These are phyloP conservation scores for Nowakowskiella sp. DNA, from an alignment of 192 early-diverging fungal species.

Conservation along the genomic window DNA sequence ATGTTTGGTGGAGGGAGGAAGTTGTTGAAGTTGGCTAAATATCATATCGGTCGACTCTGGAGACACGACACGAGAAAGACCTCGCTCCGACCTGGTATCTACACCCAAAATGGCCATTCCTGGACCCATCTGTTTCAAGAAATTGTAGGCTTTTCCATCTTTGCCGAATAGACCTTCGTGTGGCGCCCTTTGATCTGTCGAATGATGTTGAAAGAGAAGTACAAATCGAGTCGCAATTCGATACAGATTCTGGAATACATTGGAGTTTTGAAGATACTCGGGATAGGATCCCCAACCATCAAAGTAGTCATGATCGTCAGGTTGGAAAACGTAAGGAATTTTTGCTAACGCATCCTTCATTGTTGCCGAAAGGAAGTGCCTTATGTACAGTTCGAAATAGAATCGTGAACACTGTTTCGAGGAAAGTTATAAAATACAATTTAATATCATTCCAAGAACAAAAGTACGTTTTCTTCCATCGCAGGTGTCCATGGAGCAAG, in stretches of 20 bases:
- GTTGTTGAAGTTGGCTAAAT: constrained; percentile 43
- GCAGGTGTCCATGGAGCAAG: constrained; percentile 46
- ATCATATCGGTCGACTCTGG: constrained; percentile 52
- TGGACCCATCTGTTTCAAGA: constrained; percentile 62
- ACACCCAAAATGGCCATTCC: constrained; percentile 53
- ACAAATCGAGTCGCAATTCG: constrained; percentile 66
- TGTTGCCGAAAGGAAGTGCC: constrained; percentile 47
- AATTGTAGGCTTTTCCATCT: constrained; percentile 38
- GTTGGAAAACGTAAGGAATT: constrained; percentile 67
- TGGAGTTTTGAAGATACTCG: constrained; percentile 55
- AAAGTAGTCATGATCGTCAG: constrained; percentile 84
- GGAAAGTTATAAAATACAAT: too few relatives aligned
- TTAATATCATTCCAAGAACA: too few relatives aligned
- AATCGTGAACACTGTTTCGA: too few relatives aligned
- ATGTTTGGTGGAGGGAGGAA: constrained; percentile 50
- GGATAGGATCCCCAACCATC: constrained; percentile 85
- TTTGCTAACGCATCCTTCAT: constrained; percentile 57
- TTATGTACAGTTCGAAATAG: constrained; percentile 62
- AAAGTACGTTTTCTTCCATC: constrained; percentile 41
- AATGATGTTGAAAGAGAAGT: constrained; percentile 78
- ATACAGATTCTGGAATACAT: constrained; percentile 67
- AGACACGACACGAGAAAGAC: constrained; percentile 49
- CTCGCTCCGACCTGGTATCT: constrained; percentile 69
- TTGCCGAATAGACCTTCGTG: constrained; percentile 49
- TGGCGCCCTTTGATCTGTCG: constrained; percentile 45